phyloP scores from a whole-genome alignment of 495 filamentous ascomycete genomes.

The Aspergillus incahuasiensis region DNA sequence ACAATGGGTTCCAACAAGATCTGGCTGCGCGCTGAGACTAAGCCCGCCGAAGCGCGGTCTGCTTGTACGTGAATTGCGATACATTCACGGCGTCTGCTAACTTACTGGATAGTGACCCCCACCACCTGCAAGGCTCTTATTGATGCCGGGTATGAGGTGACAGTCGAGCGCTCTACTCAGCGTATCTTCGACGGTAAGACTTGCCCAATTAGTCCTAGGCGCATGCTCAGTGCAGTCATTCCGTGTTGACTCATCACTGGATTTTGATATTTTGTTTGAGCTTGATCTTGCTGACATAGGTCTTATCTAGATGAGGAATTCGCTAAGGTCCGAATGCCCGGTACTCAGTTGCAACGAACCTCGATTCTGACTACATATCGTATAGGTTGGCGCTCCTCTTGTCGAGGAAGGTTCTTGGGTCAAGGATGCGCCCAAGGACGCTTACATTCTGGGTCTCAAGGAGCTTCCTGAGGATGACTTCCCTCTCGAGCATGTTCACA shows the following conservation, averaged over 20 bases:
- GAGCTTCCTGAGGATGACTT: conserved; percentile 87
- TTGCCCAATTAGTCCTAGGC: not conserved
- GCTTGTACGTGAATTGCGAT: conserved; percentile 31
- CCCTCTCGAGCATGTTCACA: conserved; percentile 79
- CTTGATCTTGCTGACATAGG: not conserved
- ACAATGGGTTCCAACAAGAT: conserved; percentile 44
- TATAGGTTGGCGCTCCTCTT: conserved; percentile 62
- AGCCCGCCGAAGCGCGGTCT: conserved; percentile 47
- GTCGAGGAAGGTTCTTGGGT: conserved; percentile 80
- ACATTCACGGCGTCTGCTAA: conserved; percentile 11
- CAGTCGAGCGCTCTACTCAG: conserved; percentile 73
- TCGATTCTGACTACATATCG: not conserved
- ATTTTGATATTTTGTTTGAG: not conserved
- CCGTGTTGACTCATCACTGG: not conserved
- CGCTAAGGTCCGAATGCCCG: conserved; percentile 31
- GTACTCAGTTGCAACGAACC: not conserved
- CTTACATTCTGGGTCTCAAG: conserved; percentile 90
- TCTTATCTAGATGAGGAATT: conserved; percentile 47
- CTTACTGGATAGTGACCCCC: conserved; percentile 47
- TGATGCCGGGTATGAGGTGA: conserved; percentile 77
- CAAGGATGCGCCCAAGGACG: conserved; percentile 62
- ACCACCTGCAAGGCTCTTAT: conserved; percentile 73
- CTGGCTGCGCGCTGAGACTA: conserved; percentile 47
- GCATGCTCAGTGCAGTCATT: not conserved
- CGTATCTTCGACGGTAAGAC: conserved; percentile 75